phyloP scores from a whole-genome alignment of 352 stramenopile genomes.

The Ophiocytium majus region DNA sequence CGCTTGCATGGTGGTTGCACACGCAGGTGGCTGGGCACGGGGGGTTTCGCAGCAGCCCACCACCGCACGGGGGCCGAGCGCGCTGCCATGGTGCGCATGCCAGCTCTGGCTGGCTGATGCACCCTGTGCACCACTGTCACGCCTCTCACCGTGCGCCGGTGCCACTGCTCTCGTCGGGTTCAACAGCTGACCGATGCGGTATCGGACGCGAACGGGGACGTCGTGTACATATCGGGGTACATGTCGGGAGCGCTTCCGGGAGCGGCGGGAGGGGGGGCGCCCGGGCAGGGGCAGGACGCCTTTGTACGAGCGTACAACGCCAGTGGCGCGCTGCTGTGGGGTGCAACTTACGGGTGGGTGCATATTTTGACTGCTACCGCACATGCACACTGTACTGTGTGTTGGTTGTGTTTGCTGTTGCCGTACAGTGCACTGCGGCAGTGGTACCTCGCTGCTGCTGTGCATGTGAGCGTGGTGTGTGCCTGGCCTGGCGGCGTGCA shows the following conservation, averaged over 20 bases:
- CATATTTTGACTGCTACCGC: no score
- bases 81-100: no score
- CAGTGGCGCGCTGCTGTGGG: constrained; percentile 40
- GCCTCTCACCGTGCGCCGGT: background rate
- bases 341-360: background rate
- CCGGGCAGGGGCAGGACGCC: constrained; percentile 23
- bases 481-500: no score
- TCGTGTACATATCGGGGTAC: constrained; percentile 51
- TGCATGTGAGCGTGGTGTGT: no score
- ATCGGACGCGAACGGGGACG: constrained; percentile 25
- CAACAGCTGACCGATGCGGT: constrained; percentile 48
- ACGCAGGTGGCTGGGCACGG: no score
- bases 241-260: background rate
- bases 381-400: no score
- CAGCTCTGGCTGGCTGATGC: background rate
- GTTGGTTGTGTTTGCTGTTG: no score
- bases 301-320: constrained; percentile 49
- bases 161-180: background rate
- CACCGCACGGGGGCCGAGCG: no score
- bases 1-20: no score
- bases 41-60: no score
- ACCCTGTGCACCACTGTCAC: background rate
- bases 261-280: background rate
- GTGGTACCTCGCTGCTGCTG: no score
- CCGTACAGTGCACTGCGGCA: no score